Conservation (phyloP, 148 eudicot species). For the Heliosperma pusillum region DNA sequence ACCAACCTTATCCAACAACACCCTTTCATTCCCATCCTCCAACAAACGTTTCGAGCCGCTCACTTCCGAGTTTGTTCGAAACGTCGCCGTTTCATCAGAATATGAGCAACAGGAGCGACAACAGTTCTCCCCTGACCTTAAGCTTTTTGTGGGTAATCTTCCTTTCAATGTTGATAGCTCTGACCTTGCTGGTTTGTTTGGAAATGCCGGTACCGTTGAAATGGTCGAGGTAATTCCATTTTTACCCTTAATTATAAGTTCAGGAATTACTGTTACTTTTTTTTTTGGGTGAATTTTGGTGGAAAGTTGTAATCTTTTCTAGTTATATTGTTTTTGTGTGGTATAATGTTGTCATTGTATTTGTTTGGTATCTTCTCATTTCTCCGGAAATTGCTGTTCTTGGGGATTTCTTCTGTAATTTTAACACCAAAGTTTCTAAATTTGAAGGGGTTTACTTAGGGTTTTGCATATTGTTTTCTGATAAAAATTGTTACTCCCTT, state of each 20-base stretch:
- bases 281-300: neutral
- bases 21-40: neutral
- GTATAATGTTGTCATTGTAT: neutral
- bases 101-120: neutral
- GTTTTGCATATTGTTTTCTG: too few relatives aligned
- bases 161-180: slow-evolving; percentile 80
- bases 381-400: too few relatives aligned
- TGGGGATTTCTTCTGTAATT: too few relatives aligned
- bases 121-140: neutral
- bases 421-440: too few relatives aligned
- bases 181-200: slow-evolving; percentile 72
- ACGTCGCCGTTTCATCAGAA: neutral
- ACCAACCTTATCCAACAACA: neutral
- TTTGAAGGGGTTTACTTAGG: too few relatives aligned
- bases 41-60: neutral
- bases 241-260: neutral
- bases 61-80: neutral
- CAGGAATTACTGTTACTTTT: too few relatives aligned
- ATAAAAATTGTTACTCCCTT: too few relatives aligned
- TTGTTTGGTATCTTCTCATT: neutral
- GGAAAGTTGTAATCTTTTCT: neutral
- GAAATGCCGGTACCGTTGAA: slow-evolving; percentile 66
- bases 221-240: slow-evolving; percentile 74
- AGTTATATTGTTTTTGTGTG: neutral
- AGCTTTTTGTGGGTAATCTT: slow-evolving; percentile 69